Evolutionary conservation across 2,329 filamentous ascomycete species (phyloP), one percentile per base, ranked within the genome.

Genomic region (Zymoseptoria ardabiliae): DNA sequence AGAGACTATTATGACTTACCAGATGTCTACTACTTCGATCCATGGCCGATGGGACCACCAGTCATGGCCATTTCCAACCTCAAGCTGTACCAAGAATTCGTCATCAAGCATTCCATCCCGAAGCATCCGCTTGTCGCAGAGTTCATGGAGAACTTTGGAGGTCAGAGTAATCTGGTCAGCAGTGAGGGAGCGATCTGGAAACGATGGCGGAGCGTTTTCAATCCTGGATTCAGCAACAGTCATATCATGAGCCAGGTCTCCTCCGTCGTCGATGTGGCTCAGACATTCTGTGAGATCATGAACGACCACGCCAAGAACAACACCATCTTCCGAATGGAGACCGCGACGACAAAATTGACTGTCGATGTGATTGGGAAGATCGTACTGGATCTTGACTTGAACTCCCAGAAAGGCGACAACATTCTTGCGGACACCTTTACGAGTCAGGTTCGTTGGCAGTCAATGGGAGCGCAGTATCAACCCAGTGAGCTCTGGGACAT

Each of bases 361-460:
- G 71, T 78, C 17, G 75, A 77, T 60, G 70, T 78, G 35, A 78
- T 78, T 53, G 75, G 74, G 6, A 73, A 73, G 56, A 70, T 76
- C 1, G 70, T 77, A 2, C 59, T 75, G 23, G 74, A 75, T 55
- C 62, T 72, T 45, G 69, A 74, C 49, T 71, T 78, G 55, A 68
- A 71, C n/a, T 71, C 71, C 10, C 72, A 77, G 50, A 66, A 62
- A 19, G 60, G 63, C 0, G 58, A 69, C 11, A 75, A 76, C 56
- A 67, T 71, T 11, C 71, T 78, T 23, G 69, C 76, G 6, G 64
- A 69, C 11, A 65, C 71, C 3, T 72, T 77, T 67, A 69, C 72
- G 30, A 71, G 66, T 7, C 71, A 73, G 30, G 66, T 75, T 3
- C 56, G 61, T 9, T 76, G 74, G 74, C 68, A 72, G 55, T 60